Conservation (phyloP, 192 early-diverging fungal genomes). For the Chytriomyces sp. region DNA sequence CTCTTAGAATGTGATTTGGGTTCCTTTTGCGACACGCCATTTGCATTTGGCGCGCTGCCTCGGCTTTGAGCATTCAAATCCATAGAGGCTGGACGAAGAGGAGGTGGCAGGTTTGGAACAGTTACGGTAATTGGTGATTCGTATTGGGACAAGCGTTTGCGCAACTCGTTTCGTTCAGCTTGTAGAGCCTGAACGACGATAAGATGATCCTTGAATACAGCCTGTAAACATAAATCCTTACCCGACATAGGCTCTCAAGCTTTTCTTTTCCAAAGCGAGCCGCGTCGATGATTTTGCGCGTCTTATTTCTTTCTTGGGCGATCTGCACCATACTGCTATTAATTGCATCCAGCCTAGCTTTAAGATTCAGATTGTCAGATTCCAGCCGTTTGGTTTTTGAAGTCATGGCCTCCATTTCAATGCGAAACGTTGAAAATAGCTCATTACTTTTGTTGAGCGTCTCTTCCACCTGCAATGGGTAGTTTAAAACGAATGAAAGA, state of each 20-base stretch:
- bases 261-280: conserved; percentile 50
- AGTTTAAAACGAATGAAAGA: background rate
- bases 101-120: background rate
- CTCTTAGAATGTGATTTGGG: too few species aligned
- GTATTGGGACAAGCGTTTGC: conserved; percentile 7
- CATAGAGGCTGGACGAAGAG: background rate
- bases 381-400: conserved; percentile 62
- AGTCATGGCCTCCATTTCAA: conserved; percentile 70
- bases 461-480: conserved; percentile 58
- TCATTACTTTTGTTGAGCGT: conserved; percentile 67
- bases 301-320: conserved; percentile 61
- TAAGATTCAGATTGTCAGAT: conserved; percentile 55
- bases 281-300: conserved; percentile 49
- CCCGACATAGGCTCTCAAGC: conserved; percentile 57
- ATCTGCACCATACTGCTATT: conserved; percentile 63
- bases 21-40: background rate
- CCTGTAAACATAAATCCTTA: background rate
- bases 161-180: conserved; percentile 43
- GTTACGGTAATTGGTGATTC: background rate
- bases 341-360: conserved; percentile 60
- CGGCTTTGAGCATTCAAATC: background rate
- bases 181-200: conserved; percentile 44
- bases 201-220: background rate
- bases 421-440: conserved; percentile 63
- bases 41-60: background rate